Conservation (phyloP, 2,329 filamentous ascomycete species). For the Pestalotiopsis sp. region DNA sequence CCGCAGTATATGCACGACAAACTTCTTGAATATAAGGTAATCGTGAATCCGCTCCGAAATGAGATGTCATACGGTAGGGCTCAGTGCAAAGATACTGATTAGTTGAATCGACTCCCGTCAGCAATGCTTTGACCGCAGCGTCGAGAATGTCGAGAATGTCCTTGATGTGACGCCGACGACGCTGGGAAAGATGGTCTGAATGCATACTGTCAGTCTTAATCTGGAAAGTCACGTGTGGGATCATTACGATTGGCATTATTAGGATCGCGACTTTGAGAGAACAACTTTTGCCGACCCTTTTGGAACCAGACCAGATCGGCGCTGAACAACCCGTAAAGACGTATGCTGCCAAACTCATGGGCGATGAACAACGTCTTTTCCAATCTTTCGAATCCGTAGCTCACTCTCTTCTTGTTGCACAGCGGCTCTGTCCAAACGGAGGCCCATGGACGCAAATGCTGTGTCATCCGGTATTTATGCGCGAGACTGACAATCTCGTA, state of each 20-base stretch:
- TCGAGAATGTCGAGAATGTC: neutral
- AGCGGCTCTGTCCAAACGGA: neutral
- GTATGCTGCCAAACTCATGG: neutral
- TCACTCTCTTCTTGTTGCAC: neutral
- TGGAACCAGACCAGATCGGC: neutral
- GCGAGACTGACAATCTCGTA: neutral
- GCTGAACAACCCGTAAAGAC: neutral
- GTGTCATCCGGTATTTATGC: neutral
- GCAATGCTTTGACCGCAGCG: neutral
- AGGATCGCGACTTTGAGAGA: too few relatives aligned
- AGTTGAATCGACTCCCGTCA: neutral
- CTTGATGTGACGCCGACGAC: neutral
- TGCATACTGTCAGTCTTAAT: too few relatives aligned
- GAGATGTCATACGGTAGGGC: too few relatives aligned
- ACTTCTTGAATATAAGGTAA: too few relatives aligned
- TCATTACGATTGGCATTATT: too few relatives aligned
- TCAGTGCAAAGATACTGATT: neutral
- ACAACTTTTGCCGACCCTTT: too few relatives aligned
- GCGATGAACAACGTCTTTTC: neutral
- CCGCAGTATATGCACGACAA: neutral
- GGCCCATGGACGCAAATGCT: neutral
- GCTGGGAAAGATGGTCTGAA: neutral
- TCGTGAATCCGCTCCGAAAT: too few relatives aligned
- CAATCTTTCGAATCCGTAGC: neutral
- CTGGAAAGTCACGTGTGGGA: too few relatives aligned